Base-by-base conservation (phyloP, 768 basidiomycete species). In the Pholiota microspora region DNA sequence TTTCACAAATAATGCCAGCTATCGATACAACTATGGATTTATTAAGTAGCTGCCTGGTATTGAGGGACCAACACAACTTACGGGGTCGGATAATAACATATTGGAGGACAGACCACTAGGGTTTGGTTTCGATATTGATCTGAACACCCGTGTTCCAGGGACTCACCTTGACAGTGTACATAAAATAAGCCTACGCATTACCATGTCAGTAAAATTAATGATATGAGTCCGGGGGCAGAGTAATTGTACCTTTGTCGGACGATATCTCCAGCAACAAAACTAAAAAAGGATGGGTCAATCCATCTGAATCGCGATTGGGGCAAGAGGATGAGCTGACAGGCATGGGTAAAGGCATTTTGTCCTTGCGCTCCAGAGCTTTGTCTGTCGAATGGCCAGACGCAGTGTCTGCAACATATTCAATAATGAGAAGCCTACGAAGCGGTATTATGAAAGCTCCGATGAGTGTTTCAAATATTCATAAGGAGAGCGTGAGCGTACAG, bases 71-170 rank as follows among this genome's bases (percentile, higher is more conserved):
- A 15, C 23, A 21, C 16, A 34, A 45, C 67, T 36, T 62, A 78
- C 77, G 70, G 42, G 77, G 78, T 51, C 89, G 78, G 38, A 94
- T 72, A 54, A 93, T 81, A 21, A 90, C 84, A 66, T 94, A 96
- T 80, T 97, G 94, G 55, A 97, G 71, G 6, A 96, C 93, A 35
- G 81, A 76, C 91, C 92, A 95, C 83, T 92, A 63, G 4, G 13
- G 25, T 34, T 29, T 13, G 38, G 21, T 13, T 23, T 7, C 25
- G n/a, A 18, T 46, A 35, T 23, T 24, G 40, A 47, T 28, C 25
- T 21, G 6, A 40, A 21, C 13, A 54, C 15, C 36, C 35, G 35
- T 6, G 4, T 9, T 44, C 28, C 54, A 49, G 47, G 47, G 16
- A 55, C 24, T 29, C 60, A 87, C 92, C 76, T 92, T 92, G 66